Conservation (phyloP, 2,329 filamentous ascomycete species). For the Apiospora aurea region DNA sequence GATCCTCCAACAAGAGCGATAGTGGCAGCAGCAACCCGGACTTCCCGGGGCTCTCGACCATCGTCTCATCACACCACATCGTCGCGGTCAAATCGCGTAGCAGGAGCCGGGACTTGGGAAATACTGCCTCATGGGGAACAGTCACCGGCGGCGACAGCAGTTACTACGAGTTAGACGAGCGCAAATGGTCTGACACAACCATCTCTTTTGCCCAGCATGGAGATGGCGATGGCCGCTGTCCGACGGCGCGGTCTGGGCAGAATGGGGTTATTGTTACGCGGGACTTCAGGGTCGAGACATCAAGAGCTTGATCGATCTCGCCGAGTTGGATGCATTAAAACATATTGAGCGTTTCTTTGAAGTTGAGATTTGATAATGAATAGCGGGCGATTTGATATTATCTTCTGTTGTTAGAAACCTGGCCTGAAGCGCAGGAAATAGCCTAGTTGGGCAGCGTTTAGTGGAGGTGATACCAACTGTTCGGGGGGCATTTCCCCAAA, state of each 20-base stretch:
- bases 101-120: background rate
- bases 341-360: background rate
- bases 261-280: background rate
- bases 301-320: background rate
- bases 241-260: no score
- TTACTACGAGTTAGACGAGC: background rate
- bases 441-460: background rate
- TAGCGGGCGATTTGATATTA: background rate
- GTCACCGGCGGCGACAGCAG: background rate
- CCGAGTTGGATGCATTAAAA: background rate
- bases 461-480: background rate
- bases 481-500: no score
- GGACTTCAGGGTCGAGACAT: background rate
- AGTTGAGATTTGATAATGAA: background rate
- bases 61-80: background rate
- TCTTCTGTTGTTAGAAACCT: background rate
- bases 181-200: no score
- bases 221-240: background rate
- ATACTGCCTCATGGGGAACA: background rate
- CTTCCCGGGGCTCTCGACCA: background rate
- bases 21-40: slow-evolving; percentile 24
- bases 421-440: background rate
- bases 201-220: background rate
- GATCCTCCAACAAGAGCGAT: slow-evolving; percentile 25
- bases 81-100: background rate